These are phyloP conservation scores for Paramecium octaurelia DNA, from an alignment of 73 alveolate species.

Conservation along the genomic window DNA sequence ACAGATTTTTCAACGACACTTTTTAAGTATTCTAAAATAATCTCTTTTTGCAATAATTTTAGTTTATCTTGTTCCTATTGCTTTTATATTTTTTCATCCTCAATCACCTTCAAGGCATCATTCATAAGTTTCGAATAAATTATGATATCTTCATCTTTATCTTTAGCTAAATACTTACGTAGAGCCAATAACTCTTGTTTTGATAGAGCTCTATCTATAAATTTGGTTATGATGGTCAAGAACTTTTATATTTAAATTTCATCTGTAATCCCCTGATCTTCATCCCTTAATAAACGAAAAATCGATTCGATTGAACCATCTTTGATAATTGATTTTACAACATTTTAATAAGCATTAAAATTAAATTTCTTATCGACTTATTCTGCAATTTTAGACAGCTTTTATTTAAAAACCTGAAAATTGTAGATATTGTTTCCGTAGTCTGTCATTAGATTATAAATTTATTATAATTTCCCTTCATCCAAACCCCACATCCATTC, in stretches of 20 bases:
- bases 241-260: neutral
- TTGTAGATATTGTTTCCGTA: neutral
- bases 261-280: neutral
- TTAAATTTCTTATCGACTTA: neutral
- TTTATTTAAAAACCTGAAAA: neutral
- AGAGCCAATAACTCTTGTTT: neutral
- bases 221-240: neutral
- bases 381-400: neutral
- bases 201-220: neutral
- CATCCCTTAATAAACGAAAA: neutral
- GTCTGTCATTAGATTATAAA: neutral
- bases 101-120: neutral
- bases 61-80: neutral
- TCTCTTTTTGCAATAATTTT: neutral
- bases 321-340: neutral
- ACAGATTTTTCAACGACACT: neutral
- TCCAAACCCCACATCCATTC: conserved; percentile 10
- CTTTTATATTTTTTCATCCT: neutral
- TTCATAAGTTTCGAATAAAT: neutral
- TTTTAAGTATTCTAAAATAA: neutral
- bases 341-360: neutral
- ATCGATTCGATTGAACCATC: neutral
- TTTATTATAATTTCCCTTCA: neutral
- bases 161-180: neutral
- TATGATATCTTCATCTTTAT: neutral